Evolutionary conservation across 345 rosid genomes (phyloP), one percentile per base, ranked within the genome.

Genomic region (Salix dunnii): DNA sequence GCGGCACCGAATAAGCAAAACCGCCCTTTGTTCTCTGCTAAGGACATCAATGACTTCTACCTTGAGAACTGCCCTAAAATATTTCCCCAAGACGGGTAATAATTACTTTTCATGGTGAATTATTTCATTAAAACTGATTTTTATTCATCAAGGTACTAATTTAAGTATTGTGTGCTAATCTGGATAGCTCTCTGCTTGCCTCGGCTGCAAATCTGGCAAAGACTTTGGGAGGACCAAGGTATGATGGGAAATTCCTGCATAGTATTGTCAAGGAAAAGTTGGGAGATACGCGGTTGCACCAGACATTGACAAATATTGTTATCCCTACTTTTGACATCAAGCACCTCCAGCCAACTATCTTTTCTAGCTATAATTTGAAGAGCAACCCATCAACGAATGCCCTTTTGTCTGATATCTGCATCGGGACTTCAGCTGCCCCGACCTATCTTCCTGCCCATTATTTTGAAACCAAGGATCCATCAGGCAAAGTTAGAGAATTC

Each of bases 21-120:
- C 17, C 88, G 93, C 23, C 96, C 96, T 16, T 69, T 91, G n/a
- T 89, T 87, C 33, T 88, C 90, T 2, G 93, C 91, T 61, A 85
- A 86, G 42, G 97, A 92, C 36, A 86, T 92, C 33, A 88, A 81
- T 4, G 81, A 78, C 8, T 77, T 77, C 49, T 77, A 77, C 14
- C 46, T 62, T 2, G 70, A 77, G 46, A 46, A 77, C 69, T 60
- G 79, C 25, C 74, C 79, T 16, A 70, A 77, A 77, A 77, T 77
- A 35, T 77, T 77, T 33, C 74, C 27, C 14, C 79, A 70, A 7
- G 51, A 77, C 46, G 33, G 6, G 74, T 68, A 55, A 53, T 20
- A 61, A 73, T n/a, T 4, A 13, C 7, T 33, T 3, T 6, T 20
- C 25, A 14, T 11, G 10, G 9, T 36, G n/a, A 49, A 9, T 1